Evolutionary conservation across 768 basidiomycete species (phyloP).

Genomic region (Vararia minispora): DNA sequence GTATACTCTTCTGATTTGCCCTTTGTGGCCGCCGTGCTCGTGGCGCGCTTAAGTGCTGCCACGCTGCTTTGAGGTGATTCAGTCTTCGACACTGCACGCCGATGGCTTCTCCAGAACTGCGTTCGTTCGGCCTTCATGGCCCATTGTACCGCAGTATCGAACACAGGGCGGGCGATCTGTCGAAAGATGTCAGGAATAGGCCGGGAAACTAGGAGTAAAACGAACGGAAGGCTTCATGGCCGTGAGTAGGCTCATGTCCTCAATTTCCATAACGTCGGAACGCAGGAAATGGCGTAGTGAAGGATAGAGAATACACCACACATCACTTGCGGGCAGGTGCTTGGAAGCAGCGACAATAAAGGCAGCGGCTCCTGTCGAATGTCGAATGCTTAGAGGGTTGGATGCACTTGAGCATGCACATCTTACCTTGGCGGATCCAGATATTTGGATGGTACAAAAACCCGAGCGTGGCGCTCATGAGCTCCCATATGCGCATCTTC

Average conservation of each 20-base stretch:
- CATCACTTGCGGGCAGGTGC: slow-evolving; percentile 75
- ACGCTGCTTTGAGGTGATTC: slow-evolving; percentile 70
- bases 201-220: background rate
- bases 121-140: slow-evolving; percentile 77
- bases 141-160: slow-evolving; percentile 82
- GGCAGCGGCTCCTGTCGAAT: slow-evolving; percentile 65
- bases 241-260: slow-evolving; percentile 63
- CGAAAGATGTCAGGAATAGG: background rate
- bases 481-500: slow-evolving; percentile 95
- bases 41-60: slow-evolving; percentile 46
- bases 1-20: slow-evolving; percentile 70
- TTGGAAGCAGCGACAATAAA: slow-evolving; percentile 83
- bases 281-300: slow-evolving; percentile 77
- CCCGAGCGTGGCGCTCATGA: slow-evolving; percentile 78
- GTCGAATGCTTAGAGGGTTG: background rate
- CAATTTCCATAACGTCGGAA: slow-evolving; percentile 67
- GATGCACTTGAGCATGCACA: background rate
- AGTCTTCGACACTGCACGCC: slow-evolving; percentile 32
- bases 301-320: slow-evolving; percentile 97
- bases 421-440: slow-evolving; percentile 89
- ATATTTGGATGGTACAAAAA: slow-evolving; percentile 93
- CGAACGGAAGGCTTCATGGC: slow-evolving; percentile 74
- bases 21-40: slow-evolving; percentile 30
- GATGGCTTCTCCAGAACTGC: slow-evolving; percentile 62
- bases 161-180: slow-evolving; percentile 45